phyloP scores from a whole-genome alignment of 805 yeast genomes.

The Starmerella bacillaris region DNA sequence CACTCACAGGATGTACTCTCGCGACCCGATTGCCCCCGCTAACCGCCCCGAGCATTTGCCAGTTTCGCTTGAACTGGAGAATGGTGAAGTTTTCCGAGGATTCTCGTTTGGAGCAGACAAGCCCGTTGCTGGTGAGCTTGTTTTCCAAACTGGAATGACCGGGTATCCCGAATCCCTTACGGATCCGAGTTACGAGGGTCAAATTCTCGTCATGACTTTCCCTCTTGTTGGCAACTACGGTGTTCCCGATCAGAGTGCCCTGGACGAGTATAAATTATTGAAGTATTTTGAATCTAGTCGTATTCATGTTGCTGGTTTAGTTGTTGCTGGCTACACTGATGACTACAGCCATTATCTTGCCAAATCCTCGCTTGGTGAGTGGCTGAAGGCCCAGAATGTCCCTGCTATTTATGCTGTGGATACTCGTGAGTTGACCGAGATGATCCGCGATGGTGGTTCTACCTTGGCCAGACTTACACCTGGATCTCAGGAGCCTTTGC shows the following conservation, averaged over 20 bases:
- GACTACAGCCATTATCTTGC: conserved; percentile 90
- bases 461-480: conserved; percentile 70
- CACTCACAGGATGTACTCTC: conserved; percentile 19
- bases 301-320: conserved; percentile 92
- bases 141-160: conserved; percentile 99
- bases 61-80: conserved; percentile 74
- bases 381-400: conserved; percentile 80
- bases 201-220: conserved; percentile 85
- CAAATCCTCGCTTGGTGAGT: conserved; percentile 71
- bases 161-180: conserved; percentile 97
- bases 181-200: conserved; percentile 97
- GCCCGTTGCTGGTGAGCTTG: conserved; percentile 88
- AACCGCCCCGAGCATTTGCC: conserved; percentile 65
- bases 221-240: conserved; percentile 98
- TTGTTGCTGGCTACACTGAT: conserved; percentile 92
- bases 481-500: conserved; percentile 50
- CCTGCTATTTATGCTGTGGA: conserved; percentile 98
- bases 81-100: conserved; percentile 77
- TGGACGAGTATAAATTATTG: conserved; percentile 65
- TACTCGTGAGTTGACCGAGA: conserved; percentile 86
- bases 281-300: conserved; percentile 81
- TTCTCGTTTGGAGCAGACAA: conserved; percentile 90
- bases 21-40: conserved; percentile 80
- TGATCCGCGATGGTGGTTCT: conserved; percentile 80
- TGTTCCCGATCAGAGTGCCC: conserved; percentile 75